Conservation (phyloP, 345 rosid species). For the Bretschneidera sinensis region DNA sequence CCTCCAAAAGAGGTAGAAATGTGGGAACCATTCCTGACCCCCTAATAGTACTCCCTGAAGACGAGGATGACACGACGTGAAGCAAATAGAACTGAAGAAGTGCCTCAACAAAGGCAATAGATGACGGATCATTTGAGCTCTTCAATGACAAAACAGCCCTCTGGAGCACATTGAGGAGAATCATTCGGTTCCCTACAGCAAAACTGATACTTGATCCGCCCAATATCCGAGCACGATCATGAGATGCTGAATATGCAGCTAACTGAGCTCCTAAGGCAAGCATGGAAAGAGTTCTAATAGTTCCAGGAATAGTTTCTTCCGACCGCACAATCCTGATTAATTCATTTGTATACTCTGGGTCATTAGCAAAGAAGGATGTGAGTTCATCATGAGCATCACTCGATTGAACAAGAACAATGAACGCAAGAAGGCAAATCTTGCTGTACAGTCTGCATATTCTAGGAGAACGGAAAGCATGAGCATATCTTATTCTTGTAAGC, state of each 20-base stretch:
- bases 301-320: conserved; percentile 79
- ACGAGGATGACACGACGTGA: conserved; percentile 88
- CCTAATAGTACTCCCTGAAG: conserved; percentile 88
- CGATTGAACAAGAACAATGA: conserved; percentile 90
- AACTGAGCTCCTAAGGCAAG: conserved; percentile 90
- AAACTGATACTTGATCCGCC: conserved; percentile 94
- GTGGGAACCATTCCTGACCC: conserved; percentile 98
- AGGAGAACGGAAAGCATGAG: conserved; percentile 82
- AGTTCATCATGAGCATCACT: conserved; percentile 90
- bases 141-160: conserved; percentile 81
- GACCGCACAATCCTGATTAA: conserved; percentile 84
- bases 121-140: conserved; percentile 73
- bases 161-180: conserved; percentile 94
- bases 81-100: conserved; percentile 94
- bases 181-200: conserved; percentile 82
- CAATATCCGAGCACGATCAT: conserved; percentile 85
- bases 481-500: conserved; percentile 88
- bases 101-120: conserved; percentile 90
- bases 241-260: conserved; percentile 92
- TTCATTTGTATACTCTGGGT: conserved; percentile 96
- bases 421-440: conserved; percentile 92
- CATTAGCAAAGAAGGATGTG: conserved; percentile 86
- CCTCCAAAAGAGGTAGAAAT: conserved; percentile 86
- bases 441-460: conserved; percentile 82
- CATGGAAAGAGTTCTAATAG: conserved; percentile 89